Evolutionary conservation across 768 basidiomycete species (phyloP).

Genomic region (Fomitopsis pulvina): DNA sequence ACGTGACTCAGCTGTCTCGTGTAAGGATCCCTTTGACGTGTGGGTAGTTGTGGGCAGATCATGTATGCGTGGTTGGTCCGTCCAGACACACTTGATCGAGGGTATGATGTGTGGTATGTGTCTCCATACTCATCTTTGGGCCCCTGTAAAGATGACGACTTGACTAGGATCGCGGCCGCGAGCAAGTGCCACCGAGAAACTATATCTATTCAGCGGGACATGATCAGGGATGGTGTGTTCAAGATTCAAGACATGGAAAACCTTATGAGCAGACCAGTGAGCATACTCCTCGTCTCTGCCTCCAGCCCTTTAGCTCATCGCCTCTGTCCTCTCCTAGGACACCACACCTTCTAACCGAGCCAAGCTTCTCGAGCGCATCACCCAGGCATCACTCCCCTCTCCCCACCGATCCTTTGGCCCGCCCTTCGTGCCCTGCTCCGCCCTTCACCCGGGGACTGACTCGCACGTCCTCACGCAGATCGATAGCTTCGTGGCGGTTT

Average conservation of each 20-base stretch:
- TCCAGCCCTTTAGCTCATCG: not conserved
- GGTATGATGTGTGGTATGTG: constrained; percentile 67
- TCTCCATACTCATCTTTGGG: not conserved
- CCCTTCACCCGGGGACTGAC: constrained; percentile 71
- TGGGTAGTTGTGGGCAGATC: constrained; percentile 73
- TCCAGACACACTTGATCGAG: constrained; percentile 78
- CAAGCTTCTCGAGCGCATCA: constrained; percentile 38
- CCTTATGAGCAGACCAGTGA: constrained; percentile 39
- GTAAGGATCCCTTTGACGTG: not conserved
- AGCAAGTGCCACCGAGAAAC: constrained; percentile 54
- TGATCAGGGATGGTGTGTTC: constrained; percentile 53
- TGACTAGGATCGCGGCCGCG: constrained; percentile 64
- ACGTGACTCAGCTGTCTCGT: constrained; percentile 16
- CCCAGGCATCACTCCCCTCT: constrained; percentile 27
- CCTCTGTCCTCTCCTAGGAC: constrained; percentile 36
- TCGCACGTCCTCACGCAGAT: constrained; percentile 53
- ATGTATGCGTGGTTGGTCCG: constrained; percentile 70
- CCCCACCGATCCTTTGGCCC: constrained; percentile 34
- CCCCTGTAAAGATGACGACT: not conserved
- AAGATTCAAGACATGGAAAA: constrained; percentile 51
- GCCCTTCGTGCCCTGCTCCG: constrained; percentile 55
- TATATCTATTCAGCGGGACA: constrained; percentile 52
- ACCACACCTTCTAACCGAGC: constrained; percentile 45
- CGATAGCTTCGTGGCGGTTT: constrained; percentile 75
- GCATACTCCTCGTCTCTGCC: constrained; percentile 6